Percentiles rank a stretch among this genome's conserved stretches.
Conservation (phyloP, 306 rosid species). For the Lathyrus tuberosus region DNA sequence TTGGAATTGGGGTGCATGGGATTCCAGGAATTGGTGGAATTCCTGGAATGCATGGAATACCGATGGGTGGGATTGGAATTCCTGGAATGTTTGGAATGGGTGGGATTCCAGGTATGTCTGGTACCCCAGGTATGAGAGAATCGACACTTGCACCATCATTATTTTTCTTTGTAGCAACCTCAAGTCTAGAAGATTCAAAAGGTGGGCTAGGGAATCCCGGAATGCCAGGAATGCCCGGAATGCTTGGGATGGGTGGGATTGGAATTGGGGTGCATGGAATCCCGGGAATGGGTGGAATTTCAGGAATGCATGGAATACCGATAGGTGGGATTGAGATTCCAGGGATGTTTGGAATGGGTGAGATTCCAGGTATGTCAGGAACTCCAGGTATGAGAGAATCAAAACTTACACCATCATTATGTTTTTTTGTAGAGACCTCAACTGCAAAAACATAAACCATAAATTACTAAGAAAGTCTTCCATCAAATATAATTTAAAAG, state of each 20-base stretch:
- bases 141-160: not conserved
- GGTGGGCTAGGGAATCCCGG: not conserved
- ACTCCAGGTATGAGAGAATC: not conserved
- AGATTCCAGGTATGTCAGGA: not conserved
- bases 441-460: not conserved
- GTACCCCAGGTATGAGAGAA: not conserved
- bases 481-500: not conserved
- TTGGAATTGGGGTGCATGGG: not conserved
- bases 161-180: not conserved
- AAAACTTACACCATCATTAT: not conserved
- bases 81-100: not conserved
- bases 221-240: not conserved
- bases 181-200: not conserved
- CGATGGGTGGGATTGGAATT: not conserved
- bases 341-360: not conserved
- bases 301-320: not conserved
- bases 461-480: not conserved
- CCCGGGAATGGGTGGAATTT: not conserved
- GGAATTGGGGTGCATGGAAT: not conserved
- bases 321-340: not conserved
- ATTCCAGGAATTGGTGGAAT: not conserved
- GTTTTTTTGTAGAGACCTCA: not conserved
- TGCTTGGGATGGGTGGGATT: not conserved
- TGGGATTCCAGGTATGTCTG: not conserved
- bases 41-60: not conserved